phyloP scores from a whole-genome alignment of 768 basidiomycete genomes.

The Stropharia rugosoannulata region DNA sequence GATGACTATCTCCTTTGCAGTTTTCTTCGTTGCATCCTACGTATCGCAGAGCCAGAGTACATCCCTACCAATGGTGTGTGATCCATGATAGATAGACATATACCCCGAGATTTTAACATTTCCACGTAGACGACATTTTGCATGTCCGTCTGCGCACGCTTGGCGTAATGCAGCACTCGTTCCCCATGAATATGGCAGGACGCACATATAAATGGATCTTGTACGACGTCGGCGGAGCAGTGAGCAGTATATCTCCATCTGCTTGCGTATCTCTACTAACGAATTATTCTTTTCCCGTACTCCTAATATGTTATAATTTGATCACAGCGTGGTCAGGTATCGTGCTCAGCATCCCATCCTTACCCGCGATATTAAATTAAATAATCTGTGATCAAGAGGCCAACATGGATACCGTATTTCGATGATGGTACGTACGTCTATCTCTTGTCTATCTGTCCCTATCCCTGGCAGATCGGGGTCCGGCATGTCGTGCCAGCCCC shows the following conservation, averaged over 20 bases:
- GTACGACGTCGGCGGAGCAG: constrained; percentile 84
- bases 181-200: constrained; percentile 64
- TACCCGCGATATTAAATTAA: not conserved
- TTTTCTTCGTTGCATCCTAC: constrained; percentile 64
- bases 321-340: constrained; percentile 20
- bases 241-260: constrained; percentile 33
- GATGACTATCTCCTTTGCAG: constrained; percentile 32
- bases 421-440: constrained; percentile 72
- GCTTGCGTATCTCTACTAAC: not conserved
- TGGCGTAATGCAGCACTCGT: constrained; percentile 76
- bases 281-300: constrained; percentile 6
- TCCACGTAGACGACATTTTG: constrained; percentile 63
- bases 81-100: not conserved
- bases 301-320: not conserved
- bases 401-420: constrained; percentile 83
- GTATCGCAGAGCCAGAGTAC: constrained; percentile 70
- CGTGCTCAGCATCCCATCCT: not conserved
- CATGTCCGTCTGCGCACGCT: constrained; percentile 80
- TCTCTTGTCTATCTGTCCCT: constrained; percentile 1
- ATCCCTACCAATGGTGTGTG: constrained; percentile 63
- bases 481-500: no score
- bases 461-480: no score
- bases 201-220: constrained; percentile 72
- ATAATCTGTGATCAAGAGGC: constrained; percentile 44
- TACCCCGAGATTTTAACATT: not conserved